Evolutionary conservation across 495 filamentous ascomycete species (phyloP).

Genomic region (Annulohypoxylon maeteangense): DNA sequence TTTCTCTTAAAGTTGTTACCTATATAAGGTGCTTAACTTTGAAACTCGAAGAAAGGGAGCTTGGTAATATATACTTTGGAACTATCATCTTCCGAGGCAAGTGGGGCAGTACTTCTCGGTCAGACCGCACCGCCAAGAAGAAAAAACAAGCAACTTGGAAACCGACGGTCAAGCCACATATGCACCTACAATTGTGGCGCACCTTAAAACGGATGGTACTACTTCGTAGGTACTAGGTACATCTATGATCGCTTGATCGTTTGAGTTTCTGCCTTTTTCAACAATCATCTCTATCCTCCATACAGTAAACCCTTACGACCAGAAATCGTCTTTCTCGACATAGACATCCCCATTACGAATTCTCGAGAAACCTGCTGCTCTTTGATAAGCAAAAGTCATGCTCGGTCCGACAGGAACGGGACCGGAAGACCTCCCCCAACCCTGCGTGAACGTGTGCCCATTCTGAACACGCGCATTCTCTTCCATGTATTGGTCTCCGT

Average conservation of each 20-base stretch:
- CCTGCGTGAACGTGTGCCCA: neutral
- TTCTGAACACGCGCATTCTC: neutral
- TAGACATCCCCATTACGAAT: slow-evolving; percentile 12
- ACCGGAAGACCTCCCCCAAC: neutral
- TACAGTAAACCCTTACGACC: neutral
- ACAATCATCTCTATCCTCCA: neutral
- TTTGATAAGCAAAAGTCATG: slow-evolving; percentile 8
- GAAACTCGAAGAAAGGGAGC: neutral
- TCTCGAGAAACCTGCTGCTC: neutral
- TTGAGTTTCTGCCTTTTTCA: neutral
- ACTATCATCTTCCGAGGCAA: slow-evolving; percentile 1
- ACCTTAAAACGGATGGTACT: no score
- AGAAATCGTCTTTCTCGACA: slow-evolving; percentile 16
- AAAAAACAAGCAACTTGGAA: no score
- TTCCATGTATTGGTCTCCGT: neutral
- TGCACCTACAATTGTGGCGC: neutral
- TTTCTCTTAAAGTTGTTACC: neutral
- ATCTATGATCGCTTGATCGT: no score
- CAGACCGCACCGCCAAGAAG: neutral
- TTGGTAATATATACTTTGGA: neutral
- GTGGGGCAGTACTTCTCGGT: neutral
- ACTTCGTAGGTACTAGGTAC: no score
- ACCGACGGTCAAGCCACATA: neutral
- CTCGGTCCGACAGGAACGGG: neutral
- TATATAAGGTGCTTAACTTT: no score